Conservation (phyloP, 2,329 filamentous ascomycete species). For the Aspergillus piperis region DNA sequence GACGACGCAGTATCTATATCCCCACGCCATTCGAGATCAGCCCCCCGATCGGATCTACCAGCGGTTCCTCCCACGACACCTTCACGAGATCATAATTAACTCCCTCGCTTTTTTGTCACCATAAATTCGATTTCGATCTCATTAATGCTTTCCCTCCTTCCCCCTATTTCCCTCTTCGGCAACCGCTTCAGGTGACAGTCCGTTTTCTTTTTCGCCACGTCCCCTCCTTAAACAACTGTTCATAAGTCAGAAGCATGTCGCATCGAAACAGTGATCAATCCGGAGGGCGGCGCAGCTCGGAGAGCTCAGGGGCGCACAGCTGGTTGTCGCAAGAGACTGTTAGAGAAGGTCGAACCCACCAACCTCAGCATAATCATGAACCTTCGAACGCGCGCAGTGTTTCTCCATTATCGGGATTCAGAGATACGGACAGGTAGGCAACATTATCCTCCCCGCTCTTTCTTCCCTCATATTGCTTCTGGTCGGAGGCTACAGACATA, state of each 20-base stretch:
- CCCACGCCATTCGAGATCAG: slow-evolving; percentile 2
- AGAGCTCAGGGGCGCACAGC: slow-evolving; percentile 42
- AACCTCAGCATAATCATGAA: slow-evolving; percentile 23
- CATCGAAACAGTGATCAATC: slow-evolving; percentile 34
- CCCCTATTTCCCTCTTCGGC: slow-evolving; percentile 7
- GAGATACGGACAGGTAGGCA: slow-evolving; percentile 38
- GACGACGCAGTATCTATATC: slow-evolving; percentile 5
- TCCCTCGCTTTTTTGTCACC: not conserved
- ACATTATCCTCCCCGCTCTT: not conserved
- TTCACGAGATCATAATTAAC: not conserved
- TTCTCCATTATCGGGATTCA: slow-evolving; percentile 29
- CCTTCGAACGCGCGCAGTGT: slow-evolving; percentile 29
- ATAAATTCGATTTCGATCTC: not conserved
- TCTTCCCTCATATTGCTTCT: not conserved
- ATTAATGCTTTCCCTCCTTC: slow-evolving; percentile 7
- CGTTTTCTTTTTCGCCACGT: not conserved
- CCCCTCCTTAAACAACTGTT: slow-evolving; percentile 7
- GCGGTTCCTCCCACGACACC: not conserved
- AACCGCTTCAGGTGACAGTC: slow-evolving; percentile 17
- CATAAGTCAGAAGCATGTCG: slow-evolving; percentile 32
- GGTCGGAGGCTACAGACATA: not conserved
- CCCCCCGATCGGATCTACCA: not conserved
- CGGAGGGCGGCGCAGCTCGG: slow-evolving; percentile 43
- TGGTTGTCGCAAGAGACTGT: slow-evolving; percentile 45
- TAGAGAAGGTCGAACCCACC: slow-evolving; percentile 30